Conservation (phyloP, 257 asterid genomes). For the Agastache rugosa region DNA sequence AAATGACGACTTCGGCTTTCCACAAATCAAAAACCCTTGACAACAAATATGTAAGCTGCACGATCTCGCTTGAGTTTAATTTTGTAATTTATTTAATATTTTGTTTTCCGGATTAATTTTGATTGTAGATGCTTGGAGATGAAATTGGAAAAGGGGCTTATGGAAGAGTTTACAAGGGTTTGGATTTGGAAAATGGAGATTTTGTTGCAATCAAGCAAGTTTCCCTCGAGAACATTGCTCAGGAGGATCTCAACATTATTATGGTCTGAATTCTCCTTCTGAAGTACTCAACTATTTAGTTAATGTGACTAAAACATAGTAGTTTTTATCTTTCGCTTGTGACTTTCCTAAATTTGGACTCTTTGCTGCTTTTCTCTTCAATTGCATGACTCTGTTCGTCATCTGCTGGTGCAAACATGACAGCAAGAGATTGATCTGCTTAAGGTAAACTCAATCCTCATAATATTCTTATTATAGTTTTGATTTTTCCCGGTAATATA, state of each 20-base stretch:
- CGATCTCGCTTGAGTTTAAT: conserved; percentile 12
- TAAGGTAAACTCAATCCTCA: conserved; percentile 56
- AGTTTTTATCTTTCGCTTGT: conserved; percentile 1
- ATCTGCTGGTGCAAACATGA: conserved; percentile 37
- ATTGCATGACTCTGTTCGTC: conserved; percentile 13
- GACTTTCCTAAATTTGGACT: conserved; percentile 33
- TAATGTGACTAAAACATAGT: conserved; percentile 23
- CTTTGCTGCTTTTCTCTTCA: conserved; percentile 33
- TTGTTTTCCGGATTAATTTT: not conserved
- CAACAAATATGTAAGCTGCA: conserved; percentile 51
- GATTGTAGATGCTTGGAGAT: conserved; percentile 89
- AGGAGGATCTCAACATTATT: conserved; percentile 84
- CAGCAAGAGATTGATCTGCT: conserved; percentile 99
- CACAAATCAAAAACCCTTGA: conserved; percentile 60
- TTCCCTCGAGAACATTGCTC: conserved; percentile 91
- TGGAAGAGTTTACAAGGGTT: conserved; percentile 97
- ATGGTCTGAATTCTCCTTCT: conserved; percentile 55
- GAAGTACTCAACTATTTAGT: conserved; percentile 11
- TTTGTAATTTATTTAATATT: not conserved
- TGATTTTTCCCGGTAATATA: conserved; percentile 8
- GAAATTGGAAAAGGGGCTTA: conserved; percentile 99
- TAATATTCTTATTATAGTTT: conserved; percentile 4
- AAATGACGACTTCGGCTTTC: conserved; percentile 52
- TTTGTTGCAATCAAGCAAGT: conserved; percentile 98
- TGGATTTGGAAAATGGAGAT: conserved; percentile 97